Base-by-base conservation (phyloP, 768 basidiomycete genomes). In the Pulveroboletus sp. region DNA sequence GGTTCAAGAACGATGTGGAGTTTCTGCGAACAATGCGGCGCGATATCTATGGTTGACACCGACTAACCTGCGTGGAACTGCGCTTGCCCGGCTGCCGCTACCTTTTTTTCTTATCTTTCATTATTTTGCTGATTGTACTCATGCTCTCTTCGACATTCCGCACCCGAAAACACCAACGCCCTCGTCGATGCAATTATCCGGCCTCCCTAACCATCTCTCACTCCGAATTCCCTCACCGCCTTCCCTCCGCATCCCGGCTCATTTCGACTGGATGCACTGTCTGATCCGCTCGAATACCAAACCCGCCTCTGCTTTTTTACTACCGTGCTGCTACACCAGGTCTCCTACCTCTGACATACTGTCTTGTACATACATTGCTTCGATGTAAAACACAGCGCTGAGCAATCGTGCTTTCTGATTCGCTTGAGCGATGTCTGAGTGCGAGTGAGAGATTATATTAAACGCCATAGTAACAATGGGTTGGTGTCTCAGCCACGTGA, bases 1-100 rank as follows among this genome's bases (percentile, higher is more conserved):
- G 88, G 88, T 53, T 80, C 79, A 64, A 65, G 68, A 49, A 83
- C 86, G 16, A 89, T 91, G 86, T 91, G 89, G 89, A 84, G 82
- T 61, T 84, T 86, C 65, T 91, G 89, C 68, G 88, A 89, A 76
- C 77, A 89, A 73, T 91, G 89, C 66, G 89, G 89, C 68, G 85
- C 89, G 50, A 89, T 91, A 67, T 87, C 87, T 54, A 89, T 89
- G 83, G 85, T 91, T 70, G 85, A 89, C 63, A 76, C 76, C 69
- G 83, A 86, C 68, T 85, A 71, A 59, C 14, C 43, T 30, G 19
- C 35, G n/a, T 50, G 23, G 47, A 32, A 41, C 16, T 11, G 26
- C 20, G 19, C 22, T 43, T 52, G 34, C 29, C 31, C 27, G 46
- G 53, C 50, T 51, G 46, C 39, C 38, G 54, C 53, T 51, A 39